Evolutionary conservation across 2,329 filamentous ascomycete species (phyloP), one percentile per base, ranked within the genome.

Genomic region (Venturia aucupariae): DNA sequence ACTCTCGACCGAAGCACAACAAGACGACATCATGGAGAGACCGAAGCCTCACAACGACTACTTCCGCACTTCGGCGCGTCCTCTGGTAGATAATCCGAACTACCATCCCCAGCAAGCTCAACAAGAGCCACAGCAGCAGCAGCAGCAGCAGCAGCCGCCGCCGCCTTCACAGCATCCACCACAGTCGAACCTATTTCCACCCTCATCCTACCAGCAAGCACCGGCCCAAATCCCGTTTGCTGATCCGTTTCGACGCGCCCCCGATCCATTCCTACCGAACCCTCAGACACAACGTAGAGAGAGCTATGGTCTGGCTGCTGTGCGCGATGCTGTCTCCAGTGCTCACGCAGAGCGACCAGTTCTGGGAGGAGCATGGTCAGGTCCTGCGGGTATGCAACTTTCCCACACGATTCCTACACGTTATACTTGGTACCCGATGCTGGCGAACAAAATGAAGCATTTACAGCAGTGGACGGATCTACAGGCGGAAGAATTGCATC

Each of bases 21-120:
- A n/a, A 35, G 22, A 57, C 51, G n/a, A 27, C 46, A 60, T 35
- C 54, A 77, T 77, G 75, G 74, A 76, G 66, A 67, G 71, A 68
- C 74, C 74, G 68, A 72, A 69, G 66, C 68, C 72, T 67, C 75
- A 75, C 67, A 75, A 75, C 67, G 71, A 72, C 62, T 74, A 71
- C 67, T 69, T 72, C 60, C 74, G 76, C 51, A 73, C 75, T 55
- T 71, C 72, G 66, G 76, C 77, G 42, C 73, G 75, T 63, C 69
- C 70, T 62, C 69, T 83, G 63, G 75, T 83, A 38, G 79, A 79
- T 69, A 88, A 88, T 75, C 75, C 79, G 63, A 83, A 84, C 69
- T 87, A 87, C 73, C 57, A 65, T 4, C 19, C 71, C 69, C 64
- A 66, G 67, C 55, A 69, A 55, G 72, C 68, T 32, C 68, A 74